Evolutionary conservation across 768 basidiomycete species (phyloP), one percentile per base, ranked within the genome.

Genomic region (Strobilomyces dryophilus): DNA sequence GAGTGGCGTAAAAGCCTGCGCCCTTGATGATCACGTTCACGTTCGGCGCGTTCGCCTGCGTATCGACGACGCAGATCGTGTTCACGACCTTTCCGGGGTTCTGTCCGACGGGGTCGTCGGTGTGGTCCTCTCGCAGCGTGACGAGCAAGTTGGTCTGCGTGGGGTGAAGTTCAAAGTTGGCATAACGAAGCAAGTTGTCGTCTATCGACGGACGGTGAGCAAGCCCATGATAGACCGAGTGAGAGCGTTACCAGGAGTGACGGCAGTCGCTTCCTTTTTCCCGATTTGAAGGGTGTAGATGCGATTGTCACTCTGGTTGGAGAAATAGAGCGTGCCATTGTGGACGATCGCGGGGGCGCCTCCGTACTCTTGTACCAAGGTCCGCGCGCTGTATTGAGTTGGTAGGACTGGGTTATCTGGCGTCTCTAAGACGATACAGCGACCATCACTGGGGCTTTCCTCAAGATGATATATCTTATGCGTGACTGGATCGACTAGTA

Each of bases 1-100:
- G 82, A 1, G 74, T 66, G 45, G 77, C 75, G 65, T 91, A 92
- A 70, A 92, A 92, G 62, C 89, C 87, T 4, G 81, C 80, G 8
- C 84, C 87, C 0, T 73, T 67, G 3, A 72, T 70, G 39, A 90
- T 70, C 2, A 71, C 66, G 1, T 50, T 55, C 0, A 74, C 74
- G 63, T 85, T 67, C 6, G 32, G 32, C 32, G 32, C 10, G 9
- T 9, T 9, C 10, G 11, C 21, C 47, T 5, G 18, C 11, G 29
- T 37, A 17, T 37, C 36, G 60, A 91, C 75, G 45, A 82, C 51
- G 47, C 79, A 78, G 20, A 91, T 73, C 0, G 74, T 75, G 54
- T 78, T 89, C 15, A 53, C 37, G 9, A 66, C 55, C 2, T 73
- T 64, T 1, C 75, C 62, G 0, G 84, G 82, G 2, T 48, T 11